Evolutionary conservation across 2,329 filamentous ascomycete genomes (phyloP).

Genomic region (Fusarium acutatum): DNA sequence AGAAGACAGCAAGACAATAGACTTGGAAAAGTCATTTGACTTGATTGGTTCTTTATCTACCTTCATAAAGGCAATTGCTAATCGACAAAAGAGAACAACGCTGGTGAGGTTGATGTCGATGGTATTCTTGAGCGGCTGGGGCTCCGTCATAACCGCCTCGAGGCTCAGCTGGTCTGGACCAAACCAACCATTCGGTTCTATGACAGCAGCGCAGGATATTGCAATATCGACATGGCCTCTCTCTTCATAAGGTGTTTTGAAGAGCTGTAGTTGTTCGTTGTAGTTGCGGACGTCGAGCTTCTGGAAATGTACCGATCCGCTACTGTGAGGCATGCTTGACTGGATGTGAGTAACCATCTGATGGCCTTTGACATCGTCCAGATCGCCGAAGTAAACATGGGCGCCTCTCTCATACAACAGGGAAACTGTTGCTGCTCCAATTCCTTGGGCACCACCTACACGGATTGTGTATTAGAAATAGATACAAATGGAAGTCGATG

Average conservation of each 20-base stretch:
- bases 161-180: neutral
- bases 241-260: neutral
- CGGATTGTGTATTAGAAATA: rapidly evolving
- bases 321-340: neutral
- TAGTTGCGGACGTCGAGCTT: neutral
- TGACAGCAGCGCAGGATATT: neutral
- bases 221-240: neutral
- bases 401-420: neutral
- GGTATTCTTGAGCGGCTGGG: neutral
- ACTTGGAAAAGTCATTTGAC: neutral
- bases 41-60: rapidly evolving
- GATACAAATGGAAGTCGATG: rapidly evolving
- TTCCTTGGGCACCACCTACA: neutral
- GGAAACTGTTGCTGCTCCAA: neutral
- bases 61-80: neutral
- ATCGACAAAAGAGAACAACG: neutral
- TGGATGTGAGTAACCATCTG: neutral
- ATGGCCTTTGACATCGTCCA: neutral
- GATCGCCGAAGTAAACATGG: neutral
- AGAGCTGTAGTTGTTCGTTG: neutral
- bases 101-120: neutral
- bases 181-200: neutral
- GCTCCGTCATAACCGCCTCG: neutral
- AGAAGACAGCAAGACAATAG: neutral
- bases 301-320: neutral